Evolutionary conservation across 164 flowering plant species (phyloP).

Genomic region (Vitis rotundifolia): DNA sequence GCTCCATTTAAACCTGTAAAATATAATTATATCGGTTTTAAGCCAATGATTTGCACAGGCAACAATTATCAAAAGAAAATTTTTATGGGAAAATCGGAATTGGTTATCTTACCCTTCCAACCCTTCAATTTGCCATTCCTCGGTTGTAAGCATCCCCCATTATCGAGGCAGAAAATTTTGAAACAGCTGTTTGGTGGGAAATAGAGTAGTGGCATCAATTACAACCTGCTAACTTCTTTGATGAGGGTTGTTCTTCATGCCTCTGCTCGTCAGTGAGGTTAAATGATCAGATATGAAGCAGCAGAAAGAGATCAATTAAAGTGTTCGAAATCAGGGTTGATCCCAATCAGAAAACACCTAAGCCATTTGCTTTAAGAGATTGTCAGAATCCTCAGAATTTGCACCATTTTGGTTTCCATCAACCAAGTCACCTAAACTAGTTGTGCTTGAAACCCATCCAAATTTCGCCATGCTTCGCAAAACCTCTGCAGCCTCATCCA

Average conservation of each 20-base stretch:
- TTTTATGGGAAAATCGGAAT: no score
- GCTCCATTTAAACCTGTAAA: background rate
- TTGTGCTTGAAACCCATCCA: constrained; percentile 39
- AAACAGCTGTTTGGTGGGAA: background rate
- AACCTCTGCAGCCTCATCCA: constrained; percentile 30
- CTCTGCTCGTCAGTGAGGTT: background rate
- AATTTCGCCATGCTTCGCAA: constrained; percentile 27
- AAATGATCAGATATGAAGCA: background rate
- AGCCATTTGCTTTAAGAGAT: constrained; percentile 14
- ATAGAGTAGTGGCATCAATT: background rate
- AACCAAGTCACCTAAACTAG: constrained; percentile 31
- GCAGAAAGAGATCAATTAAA: background rate
- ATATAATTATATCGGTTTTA: background rate
- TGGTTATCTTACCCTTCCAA: background rate
- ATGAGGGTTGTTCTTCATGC: background rate
- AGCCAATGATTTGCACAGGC: background rate
- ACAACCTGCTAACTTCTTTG: background rate
- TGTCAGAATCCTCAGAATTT: constrained; percentile 10
- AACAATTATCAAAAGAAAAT: no score
- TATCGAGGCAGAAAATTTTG: background rate
- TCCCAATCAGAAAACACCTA: background rate
- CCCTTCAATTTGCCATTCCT: background rate
- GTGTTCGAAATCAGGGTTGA: background rate
- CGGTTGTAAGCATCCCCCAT: background rate
- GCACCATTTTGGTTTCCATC: constrained; percentile 15